Conservation (phyloP, 495 filamentous ascomycete species). For the Podospora pseudoanserina region DNA sequence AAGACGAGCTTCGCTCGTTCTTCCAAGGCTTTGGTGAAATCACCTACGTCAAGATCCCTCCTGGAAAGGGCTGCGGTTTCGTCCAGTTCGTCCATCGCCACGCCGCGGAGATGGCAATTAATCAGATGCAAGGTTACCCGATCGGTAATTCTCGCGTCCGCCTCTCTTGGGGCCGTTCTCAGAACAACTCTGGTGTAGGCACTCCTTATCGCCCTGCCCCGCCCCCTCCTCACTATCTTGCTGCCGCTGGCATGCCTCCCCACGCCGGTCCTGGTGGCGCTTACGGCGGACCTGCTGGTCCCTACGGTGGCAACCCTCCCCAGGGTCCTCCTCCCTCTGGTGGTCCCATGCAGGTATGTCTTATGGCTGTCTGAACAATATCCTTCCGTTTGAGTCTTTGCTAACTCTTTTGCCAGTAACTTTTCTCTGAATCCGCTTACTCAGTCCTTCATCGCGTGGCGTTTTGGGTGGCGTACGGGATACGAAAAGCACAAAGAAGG, state of each 20-base stretch:
- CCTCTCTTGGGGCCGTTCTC: constrained; percentile 92
- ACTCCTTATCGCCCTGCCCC: constrained; percentile 96
- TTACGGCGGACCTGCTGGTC: constrained; percentile 25
- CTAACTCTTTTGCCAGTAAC: constrained; percentile 11
- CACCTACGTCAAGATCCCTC: constrained; percentile 99
- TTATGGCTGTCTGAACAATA: not conserved
- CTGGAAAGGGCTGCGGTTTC: constrained; percentile 98
- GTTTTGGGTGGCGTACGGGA: constrained; percentile 16
- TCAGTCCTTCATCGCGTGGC: constrained; percentile 19
- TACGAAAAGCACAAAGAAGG: constrained; percentile 11
- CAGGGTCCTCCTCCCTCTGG: constrained; percentile 29
- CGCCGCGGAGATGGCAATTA: constrained; percentile 99
- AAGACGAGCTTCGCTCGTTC: constrained; percentile 98
- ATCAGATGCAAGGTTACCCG: constrained; percentile 99
- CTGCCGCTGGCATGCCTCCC: constrained; percentile 24
- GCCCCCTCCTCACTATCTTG: constrained; percentile 73
- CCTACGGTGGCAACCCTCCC: constrained; percentile 29
- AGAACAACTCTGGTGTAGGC: constrained; percentile 99
- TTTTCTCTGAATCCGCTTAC: constrained; percentile 8
- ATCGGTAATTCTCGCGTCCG: constrained; percentile 98
- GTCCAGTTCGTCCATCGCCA: constrained; percentile 99
- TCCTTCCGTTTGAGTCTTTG: not conserved
- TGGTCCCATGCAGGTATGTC: constrained; percentile 30
- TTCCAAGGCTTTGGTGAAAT: constrained; percentile 99
- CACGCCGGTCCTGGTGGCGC: constrained; percentile 26